A percentile compares a stretch with the other conserved stretches of the same genome.
These are phyloP conservation scores for Phytophthora cactorum DNA, from an alignment of 352 stramenopile species.

Conservation along the genomic window DNA sequence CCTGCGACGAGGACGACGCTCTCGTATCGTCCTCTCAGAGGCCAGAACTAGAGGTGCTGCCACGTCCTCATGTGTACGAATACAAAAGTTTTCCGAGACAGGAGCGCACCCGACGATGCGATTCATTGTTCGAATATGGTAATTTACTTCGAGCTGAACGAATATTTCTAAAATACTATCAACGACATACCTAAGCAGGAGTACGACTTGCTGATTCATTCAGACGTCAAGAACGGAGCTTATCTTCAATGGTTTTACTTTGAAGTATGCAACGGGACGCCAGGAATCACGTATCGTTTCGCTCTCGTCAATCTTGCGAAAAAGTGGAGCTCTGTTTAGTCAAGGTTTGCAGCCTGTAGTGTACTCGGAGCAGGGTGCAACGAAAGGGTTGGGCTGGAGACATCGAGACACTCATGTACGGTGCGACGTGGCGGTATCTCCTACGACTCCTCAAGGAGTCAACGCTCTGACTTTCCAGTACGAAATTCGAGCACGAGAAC, in stretches of 20 bases:
- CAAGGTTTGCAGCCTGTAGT: conserved; percentile 81
- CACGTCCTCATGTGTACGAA: conserved; percentile 65
- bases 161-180: conserved; percentile 41
- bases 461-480: conserved; percentile 81
- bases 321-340: conserved; percentile 84
- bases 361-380: conserved; percentile 68
- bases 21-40: conserved; percentile 11
- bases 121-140: conserved; percentile 80
- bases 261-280: conserved; percentile 63
- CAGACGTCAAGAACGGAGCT: conserved; percentile 82
- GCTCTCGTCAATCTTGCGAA: conserved; percentile 83
- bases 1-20: conserved; percentile 15
- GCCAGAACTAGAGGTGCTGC: conserved; percentile 23
- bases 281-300: conserved; percentile 69
- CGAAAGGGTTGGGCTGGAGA: conserved; percentile 58
- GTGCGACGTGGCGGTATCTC: conserved; percentile 58
- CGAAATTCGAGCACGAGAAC: conserved; percentile 63
- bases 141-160: conserved; percentile 69
- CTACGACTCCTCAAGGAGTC: conserved; percentile 39
- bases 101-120: conserved; percentile 50
- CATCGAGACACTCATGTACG: conserved; percentile 65
- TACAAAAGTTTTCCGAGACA: conserved; percentile 61
- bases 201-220: conserved; percentile 77
- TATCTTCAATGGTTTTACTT: conserved; percentile 94
- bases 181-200: conserved; percentile 45